A percentile compares a stretch with the other conserved stretches of the same genome.
Evolutionary conservation across 2,329 filamentous ascomycete genomes (phyloP).

Genomic region (Magnaporthales sp.): DNA sequence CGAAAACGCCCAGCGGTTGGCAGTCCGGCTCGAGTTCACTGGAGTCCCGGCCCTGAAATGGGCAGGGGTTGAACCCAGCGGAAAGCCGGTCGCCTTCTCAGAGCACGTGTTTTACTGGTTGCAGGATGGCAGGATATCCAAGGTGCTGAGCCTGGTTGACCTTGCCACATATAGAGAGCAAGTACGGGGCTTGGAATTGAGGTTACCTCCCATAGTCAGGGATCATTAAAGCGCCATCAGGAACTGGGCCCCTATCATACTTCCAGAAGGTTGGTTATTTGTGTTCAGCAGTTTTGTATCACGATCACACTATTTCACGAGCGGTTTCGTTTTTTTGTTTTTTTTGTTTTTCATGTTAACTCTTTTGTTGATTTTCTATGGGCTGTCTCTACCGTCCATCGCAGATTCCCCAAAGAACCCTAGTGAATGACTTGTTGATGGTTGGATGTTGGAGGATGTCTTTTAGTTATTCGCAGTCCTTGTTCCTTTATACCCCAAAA

Average conservation of each 20-base stretch:
- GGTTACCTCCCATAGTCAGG: background rate
- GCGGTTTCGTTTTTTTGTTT: background rate
- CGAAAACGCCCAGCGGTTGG: slow-evolving; percentile 20
- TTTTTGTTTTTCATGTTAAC: background rate
- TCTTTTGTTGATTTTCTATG: too few relatives aligned
- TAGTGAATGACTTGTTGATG: background rate
- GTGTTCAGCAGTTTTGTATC: background rate
- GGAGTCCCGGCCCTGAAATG: slow-evolving; percentile 20
- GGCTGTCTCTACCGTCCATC: background rate
- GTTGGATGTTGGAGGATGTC: background rate
- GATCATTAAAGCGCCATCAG: background rate
- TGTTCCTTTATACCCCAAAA: background rate
- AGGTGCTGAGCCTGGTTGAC: slow-evolving; percentile 25
- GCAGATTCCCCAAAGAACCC: background rate
- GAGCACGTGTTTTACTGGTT: slow-evolving; percentile 27
- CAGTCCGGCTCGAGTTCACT: slow-evolving; percentile 20
- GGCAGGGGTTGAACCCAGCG: slow-evolving; percentile 19
- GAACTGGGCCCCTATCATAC: background rate
- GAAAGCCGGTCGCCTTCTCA: slow-evolving; percentile 13
- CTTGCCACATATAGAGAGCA: slow-evolving; percentile 16
- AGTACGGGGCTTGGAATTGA: slow-evolving; percentile 4
- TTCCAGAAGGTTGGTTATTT: background rate
- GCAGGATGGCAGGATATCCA: slow-evolving; percentile 20
- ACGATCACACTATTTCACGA: background rate
- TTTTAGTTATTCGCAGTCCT: background rate